Base-by-base conservation (phyloP, 2,329 filamentous ascomycete genomes). In the Xylaria sp. region DNA sequence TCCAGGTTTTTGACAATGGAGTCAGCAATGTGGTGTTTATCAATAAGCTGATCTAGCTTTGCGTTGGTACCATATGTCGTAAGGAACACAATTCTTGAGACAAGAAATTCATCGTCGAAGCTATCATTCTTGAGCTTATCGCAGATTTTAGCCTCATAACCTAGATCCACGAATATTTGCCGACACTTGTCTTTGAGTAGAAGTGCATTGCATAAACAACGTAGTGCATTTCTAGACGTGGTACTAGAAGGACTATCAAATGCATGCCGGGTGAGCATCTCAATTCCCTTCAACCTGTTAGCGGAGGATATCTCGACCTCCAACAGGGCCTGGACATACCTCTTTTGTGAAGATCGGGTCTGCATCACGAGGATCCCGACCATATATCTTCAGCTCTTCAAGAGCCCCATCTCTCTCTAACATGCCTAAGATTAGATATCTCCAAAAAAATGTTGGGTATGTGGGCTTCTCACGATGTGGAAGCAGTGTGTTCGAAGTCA, bases 141-240 rank as follows among this genome's bases (percentile, higher is more conserved):
- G 60, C 91, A 92, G 17, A 89, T 86, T 68, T 88, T 90, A 15
- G 82, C 78, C 40, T 86, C 85, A 71, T 86, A 89, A 8, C 85
- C 89, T 21, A 91, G 78, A 70, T 93, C 86, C 13, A 92, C 87
- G 54, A 95, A 88, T 44, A 85, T 83, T 73, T 94, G 89, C 52
- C 91, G 85, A 41, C 89, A 88, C 40, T 85, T 80, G 9, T 85
- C 79, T 63, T 87, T 82, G 17, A 96, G 83, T 0, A 96, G 81
- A 71, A 97, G 79, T 8, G 92, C 88, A 76, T 98, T 98, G 69
- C 92, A 93, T 48, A 98, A 77, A 68, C 92, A 93, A 69, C 92
- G 86, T 38, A 97, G 80, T 1, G 88, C 93, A 72, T 93, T 91
- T 59, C 88, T 87, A 2, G 90, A 90, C 1, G 89, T 87, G 8